Evolutionary conservation across 768 basidiomycete genomes (phyloP).

Genomic region (Rubroboletus pulcherrimus): DNA sequence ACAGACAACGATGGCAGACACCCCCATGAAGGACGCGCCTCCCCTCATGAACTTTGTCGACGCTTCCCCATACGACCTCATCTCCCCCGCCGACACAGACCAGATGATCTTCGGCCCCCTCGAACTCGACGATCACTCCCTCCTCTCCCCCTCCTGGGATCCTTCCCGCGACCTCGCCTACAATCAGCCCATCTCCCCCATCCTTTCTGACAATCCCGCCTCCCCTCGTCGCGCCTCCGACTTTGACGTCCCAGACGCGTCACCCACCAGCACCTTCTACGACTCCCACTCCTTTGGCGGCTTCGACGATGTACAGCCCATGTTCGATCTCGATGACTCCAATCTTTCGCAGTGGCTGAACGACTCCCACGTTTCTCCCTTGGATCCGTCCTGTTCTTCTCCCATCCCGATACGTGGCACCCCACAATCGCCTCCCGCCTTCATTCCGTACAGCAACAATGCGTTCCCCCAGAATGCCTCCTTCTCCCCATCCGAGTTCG

Average conservation of each 20-base stretch:
- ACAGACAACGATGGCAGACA: conserved; percentile 16
- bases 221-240: conserved; percentile 40
- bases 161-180: conserved; percentile 32
- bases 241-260: conserved; percentile 40
- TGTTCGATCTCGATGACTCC: conserved; percentile 41
- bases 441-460: conserved; percentile 46
- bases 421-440: conserved; percentile 42
- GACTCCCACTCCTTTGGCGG: conserved; percentile 30
- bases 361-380: conserved; percentile 46
- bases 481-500: conserved; percentile 61
- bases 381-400: conserved; percentile 42
- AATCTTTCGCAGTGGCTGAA: conserved; percentile 59
- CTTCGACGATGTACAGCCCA: conserved; percentile 31
- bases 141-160: conserved; percentile 30
- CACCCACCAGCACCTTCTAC: conserved; percentile 35
- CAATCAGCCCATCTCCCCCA: conserved; percentile 40
- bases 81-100: conserved; percentile 28
- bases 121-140: conserved; percentile 30
- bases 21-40: conserved; percentile 27
- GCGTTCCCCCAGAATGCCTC: conserved; percentile 46
- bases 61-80: conserved; percentile 40
- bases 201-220: conserved; percentile 36
- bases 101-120: conserved; percentile 35
- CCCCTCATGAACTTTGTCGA: conserved; percentile 37
- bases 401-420: conserved; percentile 63